Evolutionary conservation across 352 stramenopile species (phyloP).

Genomic region (Phytophthora pinifolia): DNA sequence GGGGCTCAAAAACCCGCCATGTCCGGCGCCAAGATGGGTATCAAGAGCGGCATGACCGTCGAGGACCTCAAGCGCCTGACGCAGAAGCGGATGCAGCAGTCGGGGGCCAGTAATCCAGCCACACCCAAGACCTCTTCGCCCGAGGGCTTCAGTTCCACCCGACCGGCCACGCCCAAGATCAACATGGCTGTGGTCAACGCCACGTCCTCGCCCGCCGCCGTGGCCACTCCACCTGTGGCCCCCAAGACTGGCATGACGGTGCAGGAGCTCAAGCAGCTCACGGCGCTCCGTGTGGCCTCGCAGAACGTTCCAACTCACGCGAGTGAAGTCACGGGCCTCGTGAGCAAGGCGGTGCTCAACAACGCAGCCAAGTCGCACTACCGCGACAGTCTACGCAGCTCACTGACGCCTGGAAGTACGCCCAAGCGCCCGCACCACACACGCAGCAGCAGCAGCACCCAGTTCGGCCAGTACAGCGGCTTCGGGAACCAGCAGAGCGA

Average conservation of each 20-base stretch:
- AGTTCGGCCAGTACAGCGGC: conserved; percentile 31
- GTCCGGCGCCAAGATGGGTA: conserved; percentile 73
- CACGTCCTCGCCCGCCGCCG: conserved; percentile 25
- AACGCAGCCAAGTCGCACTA: conserved; percentile 83
- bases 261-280: conserved; percentile 86
- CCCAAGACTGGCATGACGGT: conserved; percentile 86
- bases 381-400: conserved; percentile 59
- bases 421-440: conserved; percentile 46
- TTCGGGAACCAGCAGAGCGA: conserved; percentile 26
- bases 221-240: conserved; percentile 39
- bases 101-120: conserved; percentile 31
- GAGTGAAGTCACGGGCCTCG: conserved; percentile 66
- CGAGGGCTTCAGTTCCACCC: conserved; percentile 26
- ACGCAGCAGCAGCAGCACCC: conserved; percentile 33
- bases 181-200: conserved; percentile 59
- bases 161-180: conserved; percentile 61
- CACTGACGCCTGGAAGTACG: conserved; percentile 52
- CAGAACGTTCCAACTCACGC: conserved; percentile 64
- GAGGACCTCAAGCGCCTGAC: conserved; percentile 86
- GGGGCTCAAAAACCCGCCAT: conserved; percentile 34
- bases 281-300: conserved; percentile 71
- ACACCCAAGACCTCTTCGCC: conserved; percentile 32
- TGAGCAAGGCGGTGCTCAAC: conserved; percentile 74
- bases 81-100: conserved; percentile 84
- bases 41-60: conserved; percentile 90